phyloP scores from a whole-genome alignment of 2,329 filamentous ascomycete genomes.

The Xylariomycetidae sp. region DNA sequence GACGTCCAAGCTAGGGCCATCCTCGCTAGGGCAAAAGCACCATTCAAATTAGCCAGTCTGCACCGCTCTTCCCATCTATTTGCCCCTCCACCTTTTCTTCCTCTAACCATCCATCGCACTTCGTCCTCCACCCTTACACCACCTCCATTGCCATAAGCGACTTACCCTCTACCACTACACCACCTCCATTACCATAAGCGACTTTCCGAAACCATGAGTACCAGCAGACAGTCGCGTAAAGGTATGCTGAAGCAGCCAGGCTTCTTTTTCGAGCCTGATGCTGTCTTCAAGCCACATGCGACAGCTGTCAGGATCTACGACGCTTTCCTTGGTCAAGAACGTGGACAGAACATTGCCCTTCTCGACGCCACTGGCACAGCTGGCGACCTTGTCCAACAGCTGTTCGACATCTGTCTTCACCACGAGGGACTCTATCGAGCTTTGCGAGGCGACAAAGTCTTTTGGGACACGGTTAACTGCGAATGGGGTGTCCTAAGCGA shows the following conservation, averaged over 20 bases:
- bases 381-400: neutral
- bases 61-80: too few species aligned
- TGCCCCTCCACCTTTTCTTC: too few species aligned
- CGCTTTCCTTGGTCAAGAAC: neutral
- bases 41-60: too few species aligned
- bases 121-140: too few species aligned
- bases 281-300: neutral
- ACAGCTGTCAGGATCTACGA: slow-evolving; percentile 4
- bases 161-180: too few species aligned
- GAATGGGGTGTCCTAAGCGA: neutral
- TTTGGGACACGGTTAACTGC: slow-evolving; percentile 1
- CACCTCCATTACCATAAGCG: too few species aligned
- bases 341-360: neutral
- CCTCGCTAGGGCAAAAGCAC: too few species aligned
- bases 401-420: neutral
- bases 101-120: too few species aligned
- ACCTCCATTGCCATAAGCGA: too few species aligned
- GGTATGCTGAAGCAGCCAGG: slow-evolving; percentile 5
- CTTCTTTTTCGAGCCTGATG: slow-evolving; percentile 1
- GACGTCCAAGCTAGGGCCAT: too few species aligned
- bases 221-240: too few species aligned
- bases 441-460: neutral
- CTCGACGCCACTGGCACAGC: neutral
- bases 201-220: too few species aligned
- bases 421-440: slow-evolving; percentile 1